A percentile compares a stretch with the other conserved stretches of the same genome.
phyloP scores from a whole-genome alignment of 129 eudicot genomes.

The Centrapalus pauciflorus region DNA sequence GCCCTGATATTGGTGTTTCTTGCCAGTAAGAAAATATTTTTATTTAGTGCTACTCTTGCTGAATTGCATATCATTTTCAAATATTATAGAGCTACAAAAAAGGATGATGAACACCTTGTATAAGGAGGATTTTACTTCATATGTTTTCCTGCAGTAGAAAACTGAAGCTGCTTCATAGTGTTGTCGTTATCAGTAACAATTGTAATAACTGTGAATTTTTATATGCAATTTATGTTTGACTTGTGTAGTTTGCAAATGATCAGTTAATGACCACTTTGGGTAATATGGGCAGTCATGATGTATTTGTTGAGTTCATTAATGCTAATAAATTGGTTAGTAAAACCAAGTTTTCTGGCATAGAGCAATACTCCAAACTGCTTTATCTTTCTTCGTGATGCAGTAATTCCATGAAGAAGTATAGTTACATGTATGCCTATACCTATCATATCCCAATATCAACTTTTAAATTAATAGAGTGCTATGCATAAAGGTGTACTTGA shows the following conservation, averaged over 20 bases:
- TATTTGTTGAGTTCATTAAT: neutral
- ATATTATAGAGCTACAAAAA: neutral
- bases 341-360: neutral
- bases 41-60: neutral
- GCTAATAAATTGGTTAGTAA: neutral
- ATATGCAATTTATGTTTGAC: neutral
- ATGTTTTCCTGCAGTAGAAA: neutral
- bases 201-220: neutral
- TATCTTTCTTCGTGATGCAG: neutral
- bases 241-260: neutral
- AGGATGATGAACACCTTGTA: neutral
- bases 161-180: neutral
- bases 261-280: neutral
- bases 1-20: neutral
- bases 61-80: neutral
- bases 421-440: neutral
- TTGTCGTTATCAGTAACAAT: neutral
- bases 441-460: neutral
- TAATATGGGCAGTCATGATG: neutral
- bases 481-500: conserved; percentile 62
- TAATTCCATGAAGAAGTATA: neutral
- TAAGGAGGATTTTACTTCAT: neutral
- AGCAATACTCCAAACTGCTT: neutral
- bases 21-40: neutral
- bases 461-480: conserved; percentile 24